A percentile compares a stretch with the other conserved stretches of the same genome.
phyloP scores from a whole-genome alignment of 1,139 yeast genomes.

The Saccharomyces hybrid region DNA sequence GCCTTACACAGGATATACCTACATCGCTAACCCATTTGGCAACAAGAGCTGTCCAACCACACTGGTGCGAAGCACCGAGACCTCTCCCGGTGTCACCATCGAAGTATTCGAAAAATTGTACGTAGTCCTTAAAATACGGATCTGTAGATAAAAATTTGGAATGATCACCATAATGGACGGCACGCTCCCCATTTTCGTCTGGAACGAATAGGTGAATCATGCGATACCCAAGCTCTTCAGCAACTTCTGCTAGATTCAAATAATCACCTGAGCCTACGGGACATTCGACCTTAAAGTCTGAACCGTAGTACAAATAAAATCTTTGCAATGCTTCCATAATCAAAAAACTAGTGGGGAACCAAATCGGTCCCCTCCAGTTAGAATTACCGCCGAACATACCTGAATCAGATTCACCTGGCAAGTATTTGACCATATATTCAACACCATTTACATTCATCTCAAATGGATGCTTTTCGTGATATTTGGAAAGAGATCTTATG shows the following conservation, averaged over 20 bases:
- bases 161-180: slow-evolving; percentile 62
- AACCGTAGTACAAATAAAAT: slow-evolving; percentile 85
- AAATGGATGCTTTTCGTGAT: slow-evolving; percentile 81
- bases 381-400: slow-evolving; percentile 97
- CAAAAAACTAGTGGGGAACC: slow-evolving; percentile 92
- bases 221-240: slow-evolving; percentile 86
- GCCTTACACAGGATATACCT: slow-evolving; percentile 57
- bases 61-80: slow-evolving; percentile 89
- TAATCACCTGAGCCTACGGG: slow-evolving; percentile 82
- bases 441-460: slow-evolving; percentile 81
- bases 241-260: slow-evolving; percentile 83
- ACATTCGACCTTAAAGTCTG: slow-evolving; percentile 78
- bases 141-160: slow-evolving; percentile 57
- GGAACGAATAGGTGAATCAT: slow-evolving; percentile 73
- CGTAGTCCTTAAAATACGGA: slow-evolving; percentile 66
- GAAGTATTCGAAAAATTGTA: slow-evolving; percentile 82
- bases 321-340: slow-evolving; percentile 85
- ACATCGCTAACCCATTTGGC: slow-evolving; percentile 93
- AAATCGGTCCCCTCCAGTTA: slow-evolving; percentile 98
- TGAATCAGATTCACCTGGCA: slow-evolving; percentile 90
- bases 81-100: slow-evolving; percentile 97
- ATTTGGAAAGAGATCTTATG: slow-evolving; percentile 82
- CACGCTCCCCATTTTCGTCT: slow-evolving; percentile 62
- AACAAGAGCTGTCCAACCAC: slow-evolving; percentile 95
- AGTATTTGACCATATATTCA: slow-evolving; percentile 65